Evolutionary conservation across 148 eudicot species (phyloP).

Genomic region (Chenopodium album): DNA sequence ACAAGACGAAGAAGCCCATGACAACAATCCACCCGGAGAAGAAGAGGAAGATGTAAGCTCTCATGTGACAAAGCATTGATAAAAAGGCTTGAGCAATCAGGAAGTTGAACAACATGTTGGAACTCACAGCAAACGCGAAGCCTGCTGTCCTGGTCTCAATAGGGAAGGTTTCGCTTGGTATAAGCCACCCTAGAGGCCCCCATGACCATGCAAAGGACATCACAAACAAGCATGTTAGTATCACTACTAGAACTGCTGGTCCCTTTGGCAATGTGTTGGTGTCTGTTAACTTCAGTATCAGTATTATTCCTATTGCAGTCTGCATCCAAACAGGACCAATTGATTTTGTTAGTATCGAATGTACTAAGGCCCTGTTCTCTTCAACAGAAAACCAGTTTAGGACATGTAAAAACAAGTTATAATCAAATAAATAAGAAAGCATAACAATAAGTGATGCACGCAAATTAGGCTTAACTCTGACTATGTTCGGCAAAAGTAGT

Average conservation of each 20-base stretch:
- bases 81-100: slow-evolving; percentile 51
- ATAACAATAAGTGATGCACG: too few relatives aligned
- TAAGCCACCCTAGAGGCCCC: slow-evolving; percentile 60
- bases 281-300: slow-evolving; percentile 31
- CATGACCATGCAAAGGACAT: slow-evolving; percentile 73
- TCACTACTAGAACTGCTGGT: slow-evolving; percentile 43
- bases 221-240: slow-evolving; percentile 54
- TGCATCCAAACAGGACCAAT: slow-evolving; percentile 17
- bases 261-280: slow-evolving; percentile 32
- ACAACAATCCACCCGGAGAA: slow-evolving; percentile 48
- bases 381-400: too few relatives aligned
- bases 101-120: slow-evolving; percentile 56
- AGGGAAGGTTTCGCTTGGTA: slow-evolving; percentile 54
- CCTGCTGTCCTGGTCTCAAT: slow-evolving; percentile 52
- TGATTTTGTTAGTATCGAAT: neutral
- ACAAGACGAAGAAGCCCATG: slow-evolving; percentile 37
- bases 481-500: too few relatives aligned
- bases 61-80: slow-evolving; percentile 50
- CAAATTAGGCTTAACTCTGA: neutral
- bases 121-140: slow-evolving; percentile 37
- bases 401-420: too few relatives aligned
- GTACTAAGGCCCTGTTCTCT: too few relatives aligned
- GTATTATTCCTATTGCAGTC: slow-evolving; percentile 47
- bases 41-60: slow-evolving; percentile 44
- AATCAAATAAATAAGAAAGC: too few relatives aligned